These are phyloP conservation scores for Solioccasus polychromus DNA, from an alignment of 768 basidiomycete species.

Conservation along the genomic window DNA sequence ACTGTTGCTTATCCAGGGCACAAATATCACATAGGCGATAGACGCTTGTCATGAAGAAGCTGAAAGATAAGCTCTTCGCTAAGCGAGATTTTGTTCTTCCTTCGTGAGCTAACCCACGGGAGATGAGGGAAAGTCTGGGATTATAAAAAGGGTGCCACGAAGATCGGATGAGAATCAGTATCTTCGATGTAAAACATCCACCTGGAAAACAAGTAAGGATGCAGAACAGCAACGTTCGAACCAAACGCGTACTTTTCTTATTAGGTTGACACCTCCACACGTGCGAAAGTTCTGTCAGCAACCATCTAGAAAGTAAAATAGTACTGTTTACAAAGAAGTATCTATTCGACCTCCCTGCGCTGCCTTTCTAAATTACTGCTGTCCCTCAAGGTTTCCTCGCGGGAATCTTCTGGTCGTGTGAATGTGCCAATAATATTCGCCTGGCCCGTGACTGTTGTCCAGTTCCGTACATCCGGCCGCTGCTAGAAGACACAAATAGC, in stretches of 20 bases:
- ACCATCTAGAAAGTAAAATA: no score
- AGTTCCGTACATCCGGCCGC: no score
- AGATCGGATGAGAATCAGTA: constrained; percentile 48
- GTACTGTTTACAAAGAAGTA: constrained; percentile 40
- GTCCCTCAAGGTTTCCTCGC: constrained; percentile 34
- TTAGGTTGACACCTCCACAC: no score
- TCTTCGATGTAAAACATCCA: constrained; percentile 75
- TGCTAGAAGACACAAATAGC: neutral
- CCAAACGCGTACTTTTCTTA: no score
- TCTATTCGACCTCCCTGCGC: constrained; percentile 38
- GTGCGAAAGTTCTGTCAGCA: no score
- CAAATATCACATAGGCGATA: constrained; percentile 64
- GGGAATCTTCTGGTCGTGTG: constrained; percentile 11
- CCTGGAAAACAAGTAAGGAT: constrained; percentile 29
- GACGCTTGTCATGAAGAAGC: constrained; percentile 77
- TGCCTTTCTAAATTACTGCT: no score
- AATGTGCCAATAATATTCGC: constrained; percentile 7
- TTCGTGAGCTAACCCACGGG: constrained; percentile 57
- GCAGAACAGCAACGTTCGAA: neutral
- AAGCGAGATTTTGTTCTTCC: constrained; percentile 55
- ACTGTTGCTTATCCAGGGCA: constrained; percentile 53
- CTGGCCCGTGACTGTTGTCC: neutral
- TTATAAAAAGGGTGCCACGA: constrained; percentile 57
- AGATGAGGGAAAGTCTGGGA: constrained; percentile 71
- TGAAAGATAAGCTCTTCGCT: constrained; percentile 24